phyloP scores from a whole-genome alignment of 306 rosid genomes.

The Sophora flavescens region DNA sequence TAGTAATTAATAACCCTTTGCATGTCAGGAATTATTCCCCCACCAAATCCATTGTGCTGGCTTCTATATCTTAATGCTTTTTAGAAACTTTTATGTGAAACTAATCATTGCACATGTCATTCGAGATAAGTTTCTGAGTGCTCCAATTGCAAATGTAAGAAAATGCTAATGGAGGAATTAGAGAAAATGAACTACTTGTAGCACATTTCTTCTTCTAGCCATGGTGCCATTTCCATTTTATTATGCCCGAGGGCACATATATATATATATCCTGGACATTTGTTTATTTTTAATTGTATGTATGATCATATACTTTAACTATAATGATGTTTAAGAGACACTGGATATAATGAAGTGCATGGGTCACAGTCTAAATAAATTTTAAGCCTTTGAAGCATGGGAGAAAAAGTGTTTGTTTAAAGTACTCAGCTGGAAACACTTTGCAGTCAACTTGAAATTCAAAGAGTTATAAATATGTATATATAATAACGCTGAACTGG shows the following conservation, averaged over 20 bases:
- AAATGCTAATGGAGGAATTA: background rate
- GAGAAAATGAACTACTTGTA: background rate
- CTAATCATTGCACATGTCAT: background rate
- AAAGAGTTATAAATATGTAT: slow-evolving; percentile 9
- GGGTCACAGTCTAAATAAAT: slow-evolving; percentile 12
- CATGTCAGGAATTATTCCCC: background rate
- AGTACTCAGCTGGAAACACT: slow-evolving; percentile 27
- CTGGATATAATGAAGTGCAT: slow-evolving; percentile 14
- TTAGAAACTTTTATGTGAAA: background rate
- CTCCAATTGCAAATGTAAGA: background rate
- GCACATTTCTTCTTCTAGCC: background rate
- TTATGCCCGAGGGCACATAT: background rate
- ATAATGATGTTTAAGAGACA: slow-evolving; percentile 11
- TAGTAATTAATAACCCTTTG: background rate
- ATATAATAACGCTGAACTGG: slow-evolving; percentile 24
- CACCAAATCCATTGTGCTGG: background rate
- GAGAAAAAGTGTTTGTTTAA: slow-evolving; percentile 3
- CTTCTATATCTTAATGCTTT: background rate
- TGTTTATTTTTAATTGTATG: background rate
- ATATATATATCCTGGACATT: too few relatives aligned
- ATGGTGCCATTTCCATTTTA: background rate
- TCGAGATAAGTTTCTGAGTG: background rate
- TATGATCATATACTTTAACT: too few relatives aligned
- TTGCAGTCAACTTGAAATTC: slow-evolving; percentile 34
- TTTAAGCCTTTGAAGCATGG: slow-evolving; percentile 7